Base-by-base conservation (phyloP, 1,139 yeast genomes). In the Hanseniaspora sp. region DNA sequence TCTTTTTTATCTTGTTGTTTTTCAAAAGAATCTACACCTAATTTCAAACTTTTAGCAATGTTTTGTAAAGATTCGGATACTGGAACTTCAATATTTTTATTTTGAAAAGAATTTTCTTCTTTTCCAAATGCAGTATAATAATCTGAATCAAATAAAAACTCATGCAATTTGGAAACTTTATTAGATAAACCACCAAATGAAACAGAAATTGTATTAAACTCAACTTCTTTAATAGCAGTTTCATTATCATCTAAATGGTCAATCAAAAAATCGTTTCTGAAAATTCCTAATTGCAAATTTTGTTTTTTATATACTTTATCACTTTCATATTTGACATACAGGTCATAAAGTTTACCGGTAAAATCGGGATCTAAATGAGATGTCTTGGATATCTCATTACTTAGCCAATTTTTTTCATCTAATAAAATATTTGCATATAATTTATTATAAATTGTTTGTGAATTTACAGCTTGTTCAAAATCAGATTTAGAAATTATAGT, bases 151-250 rank as follows among this genome's bases (percentile, higher is more conserved):
- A 83, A 83, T 63, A 83, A 70, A 61, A 75, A 86, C 39, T 75
- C 70, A 67, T 92, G 98, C 57, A 86, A 71, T 61, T 78, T 74
- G 23, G 95, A 86, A 23, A 87, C 90, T 64, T 83, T 84, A 13
- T 87, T 69, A 1, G 96, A 83, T 55, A 92, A 74, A 0, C 95
- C 96, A 28, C 95, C 96, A 72, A 92, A 92, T 0, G 97, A 88
- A 1, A 92, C 95, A 62, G 96, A 84, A 3, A 92, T 90, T 1
- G 98, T 88, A 68, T 92, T 92, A 71, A 90, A 92, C 66, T 92
- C 99, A 54, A 92, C 90, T 68, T 94, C 98, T 65, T 90, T 90
- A 64, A 92, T 83, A 34, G 69, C 69, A 31, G 69, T 67, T 13
- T 58, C 44, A 1, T 28, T 34, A 7, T 46, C 48, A 15, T 69